A percentile compares a stretch with the other conserved stretches of the same genome.
Evolutionary conservation across 306 rosid genomes (phyloP).

Genomic region (Malus fusca): DNA sequence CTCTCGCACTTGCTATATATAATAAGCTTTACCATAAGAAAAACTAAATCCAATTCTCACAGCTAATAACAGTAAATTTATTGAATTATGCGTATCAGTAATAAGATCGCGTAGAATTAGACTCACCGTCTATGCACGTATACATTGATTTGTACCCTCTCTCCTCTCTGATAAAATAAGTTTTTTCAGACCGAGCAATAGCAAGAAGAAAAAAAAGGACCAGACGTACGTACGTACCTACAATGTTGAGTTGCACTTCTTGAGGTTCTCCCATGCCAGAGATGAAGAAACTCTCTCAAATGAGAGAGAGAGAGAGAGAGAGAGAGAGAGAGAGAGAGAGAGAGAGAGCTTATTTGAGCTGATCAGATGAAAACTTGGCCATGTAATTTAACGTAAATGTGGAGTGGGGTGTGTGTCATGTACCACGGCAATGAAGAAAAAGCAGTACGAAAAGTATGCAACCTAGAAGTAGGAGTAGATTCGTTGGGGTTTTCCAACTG

Average conservation of each 20-base stretch:
- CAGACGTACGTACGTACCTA: not conserved
- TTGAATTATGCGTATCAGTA: not conserved
- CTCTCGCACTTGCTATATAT: not conserved
- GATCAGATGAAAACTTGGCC: not conserved
- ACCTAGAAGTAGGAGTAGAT: not conserved
- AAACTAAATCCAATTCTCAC: not conserved
- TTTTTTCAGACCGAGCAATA: too few species aligned
- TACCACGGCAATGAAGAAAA: not conserved
- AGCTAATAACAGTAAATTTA: not conserved
- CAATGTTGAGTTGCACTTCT: constrained; percentile 15
- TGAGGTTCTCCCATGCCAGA: constrained; percentile 14
- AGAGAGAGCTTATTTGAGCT: not conserved
- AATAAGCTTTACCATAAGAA: not conserved
- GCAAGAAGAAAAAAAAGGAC: too few species aligned
- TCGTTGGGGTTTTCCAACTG: not conserved
- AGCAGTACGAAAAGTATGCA: not conserved
- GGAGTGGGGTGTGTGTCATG: not conserved
- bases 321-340: not conserved
- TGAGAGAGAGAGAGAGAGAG: not conserved
- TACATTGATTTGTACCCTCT: too few species aligned
- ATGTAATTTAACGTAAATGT: too few species aligned
- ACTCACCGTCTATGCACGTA: not conserved
- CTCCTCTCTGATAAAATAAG: not conserved
- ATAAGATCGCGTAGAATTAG: not conserved
- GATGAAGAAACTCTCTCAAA: not conserved